Evolutionary conservation across 768 basidiomycete species (phyloP), one percentile per base, ranked within the genome.

Genomic region (Podaxis mareebaensis): DNA sequence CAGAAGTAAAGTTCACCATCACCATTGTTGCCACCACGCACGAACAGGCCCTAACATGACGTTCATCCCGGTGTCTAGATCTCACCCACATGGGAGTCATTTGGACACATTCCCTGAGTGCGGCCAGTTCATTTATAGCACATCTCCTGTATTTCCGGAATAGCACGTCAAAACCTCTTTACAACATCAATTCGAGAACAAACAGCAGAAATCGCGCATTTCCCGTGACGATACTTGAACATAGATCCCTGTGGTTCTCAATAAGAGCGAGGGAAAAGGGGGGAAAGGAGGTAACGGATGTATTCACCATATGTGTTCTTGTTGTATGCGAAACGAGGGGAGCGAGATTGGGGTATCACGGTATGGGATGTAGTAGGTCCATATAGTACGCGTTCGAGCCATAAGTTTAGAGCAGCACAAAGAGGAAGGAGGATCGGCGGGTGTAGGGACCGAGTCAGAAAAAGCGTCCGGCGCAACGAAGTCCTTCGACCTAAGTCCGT

Each of bases 121-220:
- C n/a, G 42, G 7, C 36, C 17, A 30, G 13, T 15, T 20, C 36
- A 40, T 39, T 39, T 56, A 56, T 49, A 36, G 46, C 58, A 11
- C n/a, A 33, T 3, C 20, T 36, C 59, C 48, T 60, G 30, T 49
- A 52, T 38, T 39, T 60, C 49, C 59, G 48, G 38, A 40, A 28
- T 17, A 13, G 36, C 7, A 28, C 22, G 36, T 22, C 36, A 55
- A 51, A 28, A 20, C 24, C 22, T 22, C 26, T 39, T 40, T 26
- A 56, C 10, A 56, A 40, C 54, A 56, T 56, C 17, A 40, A 22
- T 15, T 28, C 26, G 4, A 24, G 33, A 40, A 52, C 49, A 60
- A 60, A 52, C 49, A 60, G 59, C 59, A 52, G 30, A 60, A 60
- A 52, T 53, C 36, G 33, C 59, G 48, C 59, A 60, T 10, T 39